Evolutionary conservation across 148 eudicot genomes (phyloP), one percentile per base, ranked within the genome.

Genomic region (Chenopodium suecicum): DNA sequence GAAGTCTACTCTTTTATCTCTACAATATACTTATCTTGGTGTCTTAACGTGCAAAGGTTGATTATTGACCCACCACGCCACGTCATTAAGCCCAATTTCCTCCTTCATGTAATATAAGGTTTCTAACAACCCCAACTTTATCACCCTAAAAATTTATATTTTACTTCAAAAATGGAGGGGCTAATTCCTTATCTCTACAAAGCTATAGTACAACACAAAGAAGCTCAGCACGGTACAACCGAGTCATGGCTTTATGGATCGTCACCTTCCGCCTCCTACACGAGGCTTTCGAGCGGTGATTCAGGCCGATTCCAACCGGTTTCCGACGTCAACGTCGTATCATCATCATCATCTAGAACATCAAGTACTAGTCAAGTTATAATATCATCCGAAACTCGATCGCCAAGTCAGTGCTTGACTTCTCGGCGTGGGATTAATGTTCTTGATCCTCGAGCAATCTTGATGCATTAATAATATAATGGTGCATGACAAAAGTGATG

Each of bases 131-230:
- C 77, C 76, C 41, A 9, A 1, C 44, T 2, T 41, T n/a, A 37
- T n/a, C 41, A 66, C 25, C 32, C 7, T 65, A 14, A 37, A 41
- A 56, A 3, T 52, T 52, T 10, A 16, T 56, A 3, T 13, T 56
- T 56, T 17, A 14, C 62, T 14, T 14, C 62, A 56, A 76, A 47
- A 31, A 87, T 93, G 97, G 97, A 93, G 76, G 97, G 97, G 7
- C 73, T 93, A 6, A 91, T 93, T 84, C 97, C 97, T 32, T 88
- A 84, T 73, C 85, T 93, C 46, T 93, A 93, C 69, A 91, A 72
- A 87, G 93, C 93, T 27, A 88, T 91, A 67, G 76, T 90, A 62
- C 92, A 93, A 20, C 87, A 90, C 88, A 90, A 83, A 62, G 86
- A 79, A 41, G 86, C 86, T 14, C 87, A 74, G n/a, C 79, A 86